Evolutionary conservation across 2,329 filamentous ascomycete genomes (phyloP).

Genomic region (Teratosphaeria zuluensis): DNA sequence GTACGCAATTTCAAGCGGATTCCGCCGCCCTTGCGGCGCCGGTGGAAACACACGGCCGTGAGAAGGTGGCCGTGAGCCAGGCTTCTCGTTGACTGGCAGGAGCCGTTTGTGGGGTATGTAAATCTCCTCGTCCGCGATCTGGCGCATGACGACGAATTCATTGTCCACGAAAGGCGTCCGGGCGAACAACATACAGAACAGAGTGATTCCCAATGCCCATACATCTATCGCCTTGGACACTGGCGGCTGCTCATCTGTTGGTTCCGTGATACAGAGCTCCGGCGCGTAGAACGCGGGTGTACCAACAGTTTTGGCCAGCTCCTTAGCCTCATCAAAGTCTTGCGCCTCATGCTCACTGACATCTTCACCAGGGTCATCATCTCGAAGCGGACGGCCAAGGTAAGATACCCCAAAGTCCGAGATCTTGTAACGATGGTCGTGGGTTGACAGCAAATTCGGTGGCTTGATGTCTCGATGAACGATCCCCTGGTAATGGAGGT

Average conservation of each 20-base stretch:
- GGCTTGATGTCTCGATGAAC: constrained; percentile 44
- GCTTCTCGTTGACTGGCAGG: constrained; percentile 52
- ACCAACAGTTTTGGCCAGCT: constrained; percentile 95
- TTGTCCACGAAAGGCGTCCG: constrained; percentile 90
- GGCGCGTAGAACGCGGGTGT: constrained; percentile 97
- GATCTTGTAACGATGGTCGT: constrained; percentile 82
- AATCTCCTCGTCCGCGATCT: constrained; percentile 85
- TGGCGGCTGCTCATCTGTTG: constrained; percentile 56
- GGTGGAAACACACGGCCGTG: constrained; percentile 36
- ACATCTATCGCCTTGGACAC: constrained; percentile 91
- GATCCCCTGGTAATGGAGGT: constrained; percentile 54
- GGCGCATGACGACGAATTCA: constrained; percentile 82
- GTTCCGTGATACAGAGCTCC: constrained; percentile 84
- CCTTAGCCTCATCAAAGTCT: constrained; percentile 84
- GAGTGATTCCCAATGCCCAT: constrained; percentile 91
- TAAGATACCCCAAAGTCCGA: constrained; percentile 98
- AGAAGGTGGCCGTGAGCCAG: constrained; percentile 36
- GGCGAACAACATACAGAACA: constrained; percentile 91
- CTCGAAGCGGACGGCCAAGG: constrained; percentile 76
- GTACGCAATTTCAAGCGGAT: constrained; percentile 70
- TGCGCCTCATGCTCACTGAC: constrained; percentile 66
- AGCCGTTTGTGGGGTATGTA: constrained; percentile 77
- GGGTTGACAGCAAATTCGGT: constrained; percentile 82
- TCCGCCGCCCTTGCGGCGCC: constrained; percentile 55
- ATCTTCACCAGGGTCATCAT: constrained; percentile 53